Percentiles rank a stretch among this genome's conserved stretches.
These are phyloP conservation scores for Vicia faba DNA, from an alignment of 306 rosid species.

Conservation along the genomic window DNA sequence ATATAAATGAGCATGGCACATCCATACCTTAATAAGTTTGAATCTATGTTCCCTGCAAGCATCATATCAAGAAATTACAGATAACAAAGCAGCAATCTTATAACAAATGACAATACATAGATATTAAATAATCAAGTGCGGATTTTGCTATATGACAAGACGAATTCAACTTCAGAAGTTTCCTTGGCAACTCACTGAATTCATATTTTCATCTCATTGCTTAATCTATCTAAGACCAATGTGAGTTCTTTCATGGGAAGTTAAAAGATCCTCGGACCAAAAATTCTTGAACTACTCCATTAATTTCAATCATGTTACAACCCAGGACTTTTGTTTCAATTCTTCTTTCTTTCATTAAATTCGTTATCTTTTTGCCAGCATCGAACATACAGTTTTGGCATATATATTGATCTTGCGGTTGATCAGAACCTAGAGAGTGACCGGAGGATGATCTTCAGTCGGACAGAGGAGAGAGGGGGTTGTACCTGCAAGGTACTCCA, in stretches of 20 bases:
- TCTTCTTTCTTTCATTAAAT: conserved; percentile 62
- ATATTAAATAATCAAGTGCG: neutral
- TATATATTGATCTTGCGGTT: too few relatives aligned
- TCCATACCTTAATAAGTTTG: too few relatives aligned
- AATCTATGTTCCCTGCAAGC: too few relatives aligned
- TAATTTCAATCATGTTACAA: conserved; percentile 74
- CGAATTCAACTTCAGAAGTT: conserved; percentile 5
- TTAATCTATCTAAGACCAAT: conserved; percentile 48
- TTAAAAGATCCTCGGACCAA: conserved; percentile 59
- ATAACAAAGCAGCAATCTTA: neutral
- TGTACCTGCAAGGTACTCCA: too few relatives aligned
- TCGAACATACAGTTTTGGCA: conserved; percentile 64
- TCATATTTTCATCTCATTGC: conserved; percentile 49
- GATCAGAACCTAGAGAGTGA: too few relatives aligned
- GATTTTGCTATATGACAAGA: neutral
- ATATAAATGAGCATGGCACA: too few relatives aligned
- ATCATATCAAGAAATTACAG: neutral
- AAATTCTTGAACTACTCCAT: conserved; percentile 71
- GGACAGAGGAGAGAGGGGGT: too few relatives aligned
- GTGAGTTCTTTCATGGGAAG: conserved; percentile 50
- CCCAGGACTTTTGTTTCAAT: conserved; percentile 67
- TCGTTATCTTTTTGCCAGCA: conserved; percentile 55
- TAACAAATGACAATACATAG: neutral
- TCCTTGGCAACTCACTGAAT: conserved; percentile 18
- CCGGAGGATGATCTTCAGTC: too few relatives aligned